These are phyloP conservation scores for Fusarium vanettenii DNA, from an alignment of 2,329 filamentous ascomycete genomes.

Conservation along the genomic window DNA sequence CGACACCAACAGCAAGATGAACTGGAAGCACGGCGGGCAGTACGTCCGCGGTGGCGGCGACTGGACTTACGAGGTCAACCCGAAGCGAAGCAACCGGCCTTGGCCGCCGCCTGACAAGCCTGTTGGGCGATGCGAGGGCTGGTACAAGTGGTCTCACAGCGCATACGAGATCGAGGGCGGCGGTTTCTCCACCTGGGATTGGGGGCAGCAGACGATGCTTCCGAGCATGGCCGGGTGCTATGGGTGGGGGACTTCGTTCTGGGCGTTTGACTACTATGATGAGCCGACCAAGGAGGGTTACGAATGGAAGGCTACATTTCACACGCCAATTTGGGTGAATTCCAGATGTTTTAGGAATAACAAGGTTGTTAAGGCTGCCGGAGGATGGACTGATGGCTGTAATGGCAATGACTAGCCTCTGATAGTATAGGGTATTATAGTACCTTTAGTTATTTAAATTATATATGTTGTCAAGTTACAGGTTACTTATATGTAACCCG, in stretches of 20 bases:
- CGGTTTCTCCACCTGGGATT: slow-evolving; percentile 3
- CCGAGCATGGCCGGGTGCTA: background rate
- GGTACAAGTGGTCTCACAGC: background rate
- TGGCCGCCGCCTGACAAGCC: background rate
- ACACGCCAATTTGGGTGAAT: background rate
- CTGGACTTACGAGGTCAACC: slow-evolving; percentile 1
- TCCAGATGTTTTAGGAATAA: slow-evolving; percentile 10
- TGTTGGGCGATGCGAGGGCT: background rate
- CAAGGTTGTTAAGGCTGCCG: background rate
- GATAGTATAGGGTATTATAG: too few relatives aligned
- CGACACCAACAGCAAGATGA: background rate
- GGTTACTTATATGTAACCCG: too few relatives aligned
- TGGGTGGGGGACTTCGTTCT: background rate
- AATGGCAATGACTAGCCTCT: slow-evolving; percentile 1
- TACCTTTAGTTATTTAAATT: too few relatives aligned
- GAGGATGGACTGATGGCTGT: slow-evolving; percentile 1
- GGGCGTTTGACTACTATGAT: slow-evolving; percentile 12
- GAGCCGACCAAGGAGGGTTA: background rate
- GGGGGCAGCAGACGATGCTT: slow-evolving; percentile 4
- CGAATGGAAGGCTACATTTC: slow-evolving; percentile 4
- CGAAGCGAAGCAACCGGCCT: background rate
- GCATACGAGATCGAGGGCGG: background rate
- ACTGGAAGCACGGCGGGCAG: background rate
- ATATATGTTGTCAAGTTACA: too few relatives aligned
- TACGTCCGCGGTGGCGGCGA: background rate